Evolutionary conservation across 768 basidiomycete species (phyloP).

Genomic region (Suillus luteus): DNA sequence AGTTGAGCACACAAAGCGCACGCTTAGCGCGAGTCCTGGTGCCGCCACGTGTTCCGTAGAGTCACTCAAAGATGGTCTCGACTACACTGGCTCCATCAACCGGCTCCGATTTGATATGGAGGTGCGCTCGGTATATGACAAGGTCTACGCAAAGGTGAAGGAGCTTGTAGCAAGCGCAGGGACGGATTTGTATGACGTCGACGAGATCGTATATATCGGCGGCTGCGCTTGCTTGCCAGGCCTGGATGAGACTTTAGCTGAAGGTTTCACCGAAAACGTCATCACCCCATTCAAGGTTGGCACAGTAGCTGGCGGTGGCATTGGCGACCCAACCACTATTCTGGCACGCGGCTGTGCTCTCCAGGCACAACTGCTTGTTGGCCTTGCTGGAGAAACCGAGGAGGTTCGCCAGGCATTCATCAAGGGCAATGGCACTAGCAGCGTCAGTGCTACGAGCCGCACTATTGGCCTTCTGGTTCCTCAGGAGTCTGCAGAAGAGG

Average conservation of each 20-base stretch:
- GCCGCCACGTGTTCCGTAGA: constrained; percentile 93
- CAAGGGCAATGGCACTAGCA: constrained; percentile 41
- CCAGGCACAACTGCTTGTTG: constrained; percentile 65
- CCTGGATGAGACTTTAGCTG: constrained; percentile 57
- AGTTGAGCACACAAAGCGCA: constrained; percentile 93
- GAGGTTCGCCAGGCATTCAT: constrained; percentile 55
- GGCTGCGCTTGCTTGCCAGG: constrained; percentile 77
- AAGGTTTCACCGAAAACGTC: constrained; percentile 62
- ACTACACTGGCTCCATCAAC: constrained; percentile 77
- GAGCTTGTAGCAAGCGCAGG: constrained; percentile 53
- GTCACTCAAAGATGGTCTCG: constrained; percentile 90
- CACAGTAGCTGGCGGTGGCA: constrained; percentile 69
- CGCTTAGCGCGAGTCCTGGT: constrained; percentile 81
- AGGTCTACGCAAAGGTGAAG: constrained; percentile 51
- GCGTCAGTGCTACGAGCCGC: constrained; percentile 56
- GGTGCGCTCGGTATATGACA: constrained; percentile 58
- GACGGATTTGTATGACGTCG: constrained; percentile 66
- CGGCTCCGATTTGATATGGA: constrained; percentile 61
- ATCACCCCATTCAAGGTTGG: constrained; percentile 67
- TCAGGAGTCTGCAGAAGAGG: constrained; percentile 39
- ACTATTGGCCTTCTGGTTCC: constrained; percentile 73
- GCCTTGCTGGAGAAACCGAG: constrained; percentile 47
- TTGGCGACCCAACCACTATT: constrained; percentile 77
- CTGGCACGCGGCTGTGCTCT: constrained; percentile 76
- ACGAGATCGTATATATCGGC: constrained; percentile 81